phyloP scores from a whole-genome alignment of 768 basidiomycete species.

The Leccinellum rugosiceps region DNA sequence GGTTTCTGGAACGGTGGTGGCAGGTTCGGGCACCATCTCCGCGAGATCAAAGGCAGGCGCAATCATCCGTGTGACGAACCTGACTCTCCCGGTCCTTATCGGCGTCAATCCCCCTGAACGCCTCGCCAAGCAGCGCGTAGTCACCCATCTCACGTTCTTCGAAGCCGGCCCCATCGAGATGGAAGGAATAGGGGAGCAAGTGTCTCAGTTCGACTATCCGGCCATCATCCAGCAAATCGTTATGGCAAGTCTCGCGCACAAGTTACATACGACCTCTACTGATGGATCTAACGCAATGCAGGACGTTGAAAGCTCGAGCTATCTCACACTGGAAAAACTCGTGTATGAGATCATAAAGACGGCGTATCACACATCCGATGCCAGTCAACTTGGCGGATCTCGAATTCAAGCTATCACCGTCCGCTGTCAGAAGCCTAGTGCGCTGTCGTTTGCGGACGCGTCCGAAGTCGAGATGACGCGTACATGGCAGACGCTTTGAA shows the following conservation, averaged over 20 bases:
- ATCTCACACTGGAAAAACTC: constrained; percentile 24
- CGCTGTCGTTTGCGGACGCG: constrained; percentile 61
- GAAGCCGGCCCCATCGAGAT: constrained; percentile 22
- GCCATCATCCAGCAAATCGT: constrained; percentile 34
- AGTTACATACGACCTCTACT: background rate
- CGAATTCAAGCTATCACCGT: constrained; percentile 45
- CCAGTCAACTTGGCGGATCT: constrained; percentile 1
- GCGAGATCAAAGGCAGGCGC: constrained; percentile 5
- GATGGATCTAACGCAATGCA: background rate
- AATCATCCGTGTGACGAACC: constrained; percentile 41
- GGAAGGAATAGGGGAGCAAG: background rate
- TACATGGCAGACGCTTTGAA: background rate
- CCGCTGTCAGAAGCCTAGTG: constrained; percentile 66
- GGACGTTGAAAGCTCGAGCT: constrained; percentile 9
- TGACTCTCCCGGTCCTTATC: constrained; percentile 55
- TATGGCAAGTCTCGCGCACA: constrained; percentile 8
- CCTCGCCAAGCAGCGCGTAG: constrained; percentile 57
- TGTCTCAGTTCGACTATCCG: constrained; percentile 34
- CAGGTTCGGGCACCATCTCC: background rate
- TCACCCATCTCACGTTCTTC: constrained; percentile 48
- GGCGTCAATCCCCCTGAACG: constrained; percentile 73
- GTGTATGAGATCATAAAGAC: constrained; percentile 47
- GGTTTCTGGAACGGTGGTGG: background rate
- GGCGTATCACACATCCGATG: constrained; percentile 52
- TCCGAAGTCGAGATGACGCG: constrained; percentile 64